phyloP scores from a whole-genome alignment of 2,329 filamentous ascomycete genomes.

The Raffaelea albimanens region DNA sequence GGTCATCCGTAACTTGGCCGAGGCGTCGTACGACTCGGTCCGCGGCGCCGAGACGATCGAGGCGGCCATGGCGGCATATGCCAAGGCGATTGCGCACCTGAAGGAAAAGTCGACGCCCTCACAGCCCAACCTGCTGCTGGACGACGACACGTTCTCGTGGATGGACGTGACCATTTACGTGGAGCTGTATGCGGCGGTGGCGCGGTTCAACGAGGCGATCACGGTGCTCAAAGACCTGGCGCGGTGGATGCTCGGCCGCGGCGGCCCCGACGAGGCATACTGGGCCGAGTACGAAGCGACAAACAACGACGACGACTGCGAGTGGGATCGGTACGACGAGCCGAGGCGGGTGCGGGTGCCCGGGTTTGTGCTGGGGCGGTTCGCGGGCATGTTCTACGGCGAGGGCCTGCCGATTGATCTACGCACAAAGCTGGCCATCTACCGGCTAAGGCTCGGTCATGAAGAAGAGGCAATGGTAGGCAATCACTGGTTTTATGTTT shows the following conservation, averaged over 20 bases:
- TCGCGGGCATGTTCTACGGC: conserved; percentile 55
- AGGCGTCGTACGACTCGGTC: conserved; percentile 44
- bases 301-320: conserved; percentile 75
- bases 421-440: conserved; percentile 73
- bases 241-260: conserved; percentile 73
- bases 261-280: conserved; percentile 49
- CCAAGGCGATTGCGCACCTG: conserved; percentile 32
- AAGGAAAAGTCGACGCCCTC: conserved; percentile 19
- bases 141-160: conserved; percentile 50
- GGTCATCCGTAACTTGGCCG: conserved; percentile 45
- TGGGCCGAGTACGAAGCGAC: conserved; percentile 68
- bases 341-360: conserved; percentile 51
- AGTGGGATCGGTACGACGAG: conserved; percentile 71
- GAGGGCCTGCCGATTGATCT: conserved; percentile 69
- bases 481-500: too few species aligned
- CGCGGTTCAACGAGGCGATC: conserved; percentile 57
- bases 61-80: conserved; percentile 39
- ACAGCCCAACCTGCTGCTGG: conserved; percentile 13
- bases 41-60: conserved; percentile 29
- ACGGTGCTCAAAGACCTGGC: conserved; percentile 60
- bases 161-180: conserved; percentile 77
- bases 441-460: conserved; percentile 63
- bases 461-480: conserved; percentile 63
- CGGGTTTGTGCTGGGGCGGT: conserved; percentile 47
- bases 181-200: conserved; percentile 63